Conservation (phyloP, 352 stramenopile genomes). For the Globisporangium apiculatum region DNA sequence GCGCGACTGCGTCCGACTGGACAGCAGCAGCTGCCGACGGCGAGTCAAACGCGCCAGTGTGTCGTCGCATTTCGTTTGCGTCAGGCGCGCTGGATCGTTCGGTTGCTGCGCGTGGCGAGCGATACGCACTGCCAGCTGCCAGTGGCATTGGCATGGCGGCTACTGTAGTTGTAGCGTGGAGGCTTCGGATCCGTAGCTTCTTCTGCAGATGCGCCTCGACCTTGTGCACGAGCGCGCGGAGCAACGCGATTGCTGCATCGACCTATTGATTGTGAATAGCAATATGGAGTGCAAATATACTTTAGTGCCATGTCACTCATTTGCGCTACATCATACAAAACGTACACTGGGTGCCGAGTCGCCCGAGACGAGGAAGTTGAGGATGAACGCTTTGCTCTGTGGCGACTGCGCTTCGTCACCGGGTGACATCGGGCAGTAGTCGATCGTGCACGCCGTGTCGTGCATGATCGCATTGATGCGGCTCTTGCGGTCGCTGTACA, state of each 20-base stretch:
- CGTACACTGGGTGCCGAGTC: conserved; percentile 28
- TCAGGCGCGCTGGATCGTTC: background rate
- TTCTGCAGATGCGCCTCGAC: conserved; percentile 47
- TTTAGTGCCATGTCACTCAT: background rate
- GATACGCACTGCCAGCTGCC: background rate
- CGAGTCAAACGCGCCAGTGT: too few relatives aligned
- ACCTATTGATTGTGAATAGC: conserved; percentile 13
- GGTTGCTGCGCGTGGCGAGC: background rate
- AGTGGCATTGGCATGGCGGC: background rate
- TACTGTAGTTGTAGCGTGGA: background rate
- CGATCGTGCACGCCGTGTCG: conserved; percentile 41
- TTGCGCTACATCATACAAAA: background rate
- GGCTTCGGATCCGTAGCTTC: conserved; percentile 21
- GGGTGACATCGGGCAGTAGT: conserved; percentile 57
- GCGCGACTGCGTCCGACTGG: background rate
- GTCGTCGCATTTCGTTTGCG: too few relatives aligned
- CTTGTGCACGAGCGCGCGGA: conserved; percentile 37
- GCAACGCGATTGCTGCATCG: conserved; percentile 32
- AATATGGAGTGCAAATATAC: too few relatives aligned
- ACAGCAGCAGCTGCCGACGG: too few relatives aligned
- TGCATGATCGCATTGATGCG: conserved; percentile 46
- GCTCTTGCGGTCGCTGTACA: conserved; percentile 49
- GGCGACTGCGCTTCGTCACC: conserved; percentile 33
- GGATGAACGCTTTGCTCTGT: conserved; percentile 23
- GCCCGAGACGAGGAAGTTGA: conserved; percentile 56